Percentiles rank a stretch among this genome's conserved stretches.
phyloP scores from a whole-genome alignment of 176 grass and related monocot species.

The Cocos nucifera region DNA sequence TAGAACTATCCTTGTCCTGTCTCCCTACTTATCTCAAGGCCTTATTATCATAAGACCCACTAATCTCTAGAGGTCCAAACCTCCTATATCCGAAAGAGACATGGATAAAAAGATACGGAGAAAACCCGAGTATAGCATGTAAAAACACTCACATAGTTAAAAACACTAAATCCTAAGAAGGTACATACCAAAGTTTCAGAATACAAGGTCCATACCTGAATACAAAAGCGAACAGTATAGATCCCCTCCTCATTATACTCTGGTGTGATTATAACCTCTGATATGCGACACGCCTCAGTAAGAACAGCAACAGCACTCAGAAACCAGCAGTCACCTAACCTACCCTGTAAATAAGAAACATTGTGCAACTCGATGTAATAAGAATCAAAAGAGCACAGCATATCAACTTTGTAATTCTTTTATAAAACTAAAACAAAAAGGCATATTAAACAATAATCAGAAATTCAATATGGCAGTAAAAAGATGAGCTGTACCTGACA shows the following conservation, averaged over 20 bases:
- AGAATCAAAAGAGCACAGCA: not conserved
- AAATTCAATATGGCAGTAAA: no score
- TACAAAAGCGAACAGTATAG: conserved; percentile 93
- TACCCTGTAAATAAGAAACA: conserved; percentile 51
- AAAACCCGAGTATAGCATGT: no score
- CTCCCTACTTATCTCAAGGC: no score
- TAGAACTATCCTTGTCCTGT: no score
- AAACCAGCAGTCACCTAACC: conserved; percentile 98
- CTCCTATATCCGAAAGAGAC: no score
- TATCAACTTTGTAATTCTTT: not conserved
- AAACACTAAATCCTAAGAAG: no score
- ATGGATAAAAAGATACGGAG: no score
- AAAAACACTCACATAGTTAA: no score
- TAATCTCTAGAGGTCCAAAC: no score
- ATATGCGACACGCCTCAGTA: conserved; percentile 80
- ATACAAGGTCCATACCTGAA: conserved; percentile 51
- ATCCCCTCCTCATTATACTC: conserved; percentile 96
- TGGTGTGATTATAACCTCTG: conserved; percentile 98
- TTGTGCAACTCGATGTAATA: conserved; percentile 9
- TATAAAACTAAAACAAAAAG: not conserved
- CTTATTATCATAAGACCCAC: no score
- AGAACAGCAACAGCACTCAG: conserved; percentile 95
- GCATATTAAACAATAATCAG: no score
- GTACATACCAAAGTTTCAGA: no score
- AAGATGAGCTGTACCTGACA: conserved; percentile 58